phyloP scores from a whole-genome alignment of 2,329 filamentous ascomycete species.

The Neopestalotiopsis sp. region DNA sequence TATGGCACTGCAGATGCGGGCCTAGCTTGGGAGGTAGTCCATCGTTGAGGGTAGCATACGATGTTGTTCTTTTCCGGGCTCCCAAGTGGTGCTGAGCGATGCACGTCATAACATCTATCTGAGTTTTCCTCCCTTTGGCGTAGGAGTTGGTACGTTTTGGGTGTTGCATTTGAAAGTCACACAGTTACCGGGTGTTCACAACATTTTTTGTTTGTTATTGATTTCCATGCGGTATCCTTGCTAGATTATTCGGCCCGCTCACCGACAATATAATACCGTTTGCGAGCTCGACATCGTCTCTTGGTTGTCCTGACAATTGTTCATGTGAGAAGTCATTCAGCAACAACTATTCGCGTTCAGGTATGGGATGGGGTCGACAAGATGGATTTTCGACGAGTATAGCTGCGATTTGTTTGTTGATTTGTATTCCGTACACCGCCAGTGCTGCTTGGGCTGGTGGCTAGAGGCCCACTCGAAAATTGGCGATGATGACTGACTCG shows the following conservation, averaged over 20 bases:
- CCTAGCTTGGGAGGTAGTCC: constrained; percentile 16
- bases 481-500: neutral
- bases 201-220: constrained; percentile 13
- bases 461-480: neutral
- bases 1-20: constrained; percentile 26
- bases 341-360: neutral
- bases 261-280: constrained; percentile 3
- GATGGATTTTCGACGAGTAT: neutral
- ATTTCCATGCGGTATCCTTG: constrained; percentile 13
- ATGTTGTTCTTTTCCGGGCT: constrained; percentile 7
- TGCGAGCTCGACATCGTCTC: neutral
- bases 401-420: neutral
- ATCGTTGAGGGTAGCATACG: constrained; percentile 8
- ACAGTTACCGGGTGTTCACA: constrained; percentile 15
- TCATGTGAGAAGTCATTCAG: neutral
- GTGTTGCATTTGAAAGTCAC: constrained; percentile 15
- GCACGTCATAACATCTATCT: constrained; percentile 13
- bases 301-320: neutral
- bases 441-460: neutral
- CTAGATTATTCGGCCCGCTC: constrained; percentile 19
- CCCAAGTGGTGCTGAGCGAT: constrained; percentile 6
- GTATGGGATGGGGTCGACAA: neutral
- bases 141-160: constrained; percentile 22
- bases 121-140: constrained; percentile 20
- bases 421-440: neutral